Percentiles rank a stretch among this genome's conserved stretches.
These are phyloP conservation scores for Arthrobotrys sinensis DNA, from an alignment of 2,329 filamentous ascomycete species.

Conservation along the genomic window DNA sequence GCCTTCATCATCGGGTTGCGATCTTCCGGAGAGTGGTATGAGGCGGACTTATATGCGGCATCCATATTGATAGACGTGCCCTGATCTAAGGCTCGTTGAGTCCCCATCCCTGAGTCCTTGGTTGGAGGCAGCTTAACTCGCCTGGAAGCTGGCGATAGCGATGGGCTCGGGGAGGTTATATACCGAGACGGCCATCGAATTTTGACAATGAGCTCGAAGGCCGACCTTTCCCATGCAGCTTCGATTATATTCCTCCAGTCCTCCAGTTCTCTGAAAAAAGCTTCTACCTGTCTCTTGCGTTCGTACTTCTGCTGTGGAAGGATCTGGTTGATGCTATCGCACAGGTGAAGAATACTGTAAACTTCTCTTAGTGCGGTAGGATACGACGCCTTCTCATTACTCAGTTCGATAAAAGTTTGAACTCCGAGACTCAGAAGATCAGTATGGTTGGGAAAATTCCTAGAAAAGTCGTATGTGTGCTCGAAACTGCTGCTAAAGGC, in stretches of 20 bases:
- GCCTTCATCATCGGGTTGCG: slow-evolving; percentile 41
- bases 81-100: neutral
- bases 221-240: slow-evolving; percentile 30
- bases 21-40: slow-evolving; percentile 6
- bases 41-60: neutral
- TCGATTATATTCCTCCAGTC: slow-evolving; percentile 58
- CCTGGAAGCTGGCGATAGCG: neutral
- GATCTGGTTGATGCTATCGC: slow-evolving; percentile 55
- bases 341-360: slow-evolving; percentile 54
- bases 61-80: neutral
- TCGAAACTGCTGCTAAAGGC: slow-evolving; percentile 33
- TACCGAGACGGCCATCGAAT: slow-evolving; percentile 44
- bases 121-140: slow-evolving; percentile 5
- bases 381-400: slow-evolving; percentile 52
- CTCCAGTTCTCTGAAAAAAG: slow-evolving; percentile 38
- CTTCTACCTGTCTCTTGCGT: slow-evolving; percentile 37
- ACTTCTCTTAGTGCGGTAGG: slow-evolving; percentile 47
- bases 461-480: slow-evolving; percentile 53
- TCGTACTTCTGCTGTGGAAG: slow-evolving; percentile 43
- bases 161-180: neutral
- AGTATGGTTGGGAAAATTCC: slow-evolving; percentile 46
- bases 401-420: slow-evolving; percentile 55
- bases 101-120: neutral
- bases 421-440: slow-evolving; percentile 51
- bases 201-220: slow-evolving; percentile 47